Evolutionary conservation across 2,329 filamentous ascomycete genomes (phyloP).

Genomic region (Pseudogymnoascus sp.): DNA sequence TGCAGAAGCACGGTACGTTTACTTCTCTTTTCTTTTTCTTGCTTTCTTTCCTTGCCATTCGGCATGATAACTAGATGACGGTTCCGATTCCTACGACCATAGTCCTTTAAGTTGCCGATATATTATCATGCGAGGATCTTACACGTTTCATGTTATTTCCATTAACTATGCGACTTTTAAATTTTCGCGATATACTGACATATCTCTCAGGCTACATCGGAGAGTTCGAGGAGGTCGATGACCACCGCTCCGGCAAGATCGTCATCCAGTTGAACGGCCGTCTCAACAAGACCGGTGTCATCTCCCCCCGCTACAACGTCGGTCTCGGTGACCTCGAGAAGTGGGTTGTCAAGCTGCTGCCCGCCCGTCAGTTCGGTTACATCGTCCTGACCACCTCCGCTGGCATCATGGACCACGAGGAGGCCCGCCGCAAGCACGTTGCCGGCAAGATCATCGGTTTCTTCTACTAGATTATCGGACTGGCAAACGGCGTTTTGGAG

Average conservation of each 20-base stretch:
- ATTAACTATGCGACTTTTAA: conserved; percentile 88
- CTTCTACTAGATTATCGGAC: conserved; percentile 72
- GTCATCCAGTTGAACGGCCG: conserved; percentile 99
- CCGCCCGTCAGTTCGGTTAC: conserved; percentile 99
- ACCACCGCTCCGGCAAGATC: conserved; percentile 99
- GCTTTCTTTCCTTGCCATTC: conserved; percentile 44
- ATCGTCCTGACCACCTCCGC: conserved; percentile 98
- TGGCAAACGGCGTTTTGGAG: conserved; percentile 22
- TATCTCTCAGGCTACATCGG: conserved; percentile 79
- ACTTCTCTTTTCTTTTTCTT: conserved; percentile 13
- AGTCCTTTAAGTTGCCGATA: conserved; percentile 99
- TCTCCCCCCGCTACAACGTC: conserved; percentile 99
- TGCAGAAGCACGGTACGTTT: conserved; percentile 97
- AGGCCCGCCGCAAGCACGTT: conserved; percentile 98
- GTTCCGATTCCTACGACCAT: conserved; percentile 80
- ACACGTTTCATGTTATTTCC: conserved; percentile 79
- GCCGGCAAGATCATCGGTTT: conserved; percentile 99
- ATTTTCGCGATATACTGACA: conserved; percentile 81
- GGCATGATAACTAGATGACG: conserved; percentile 99
- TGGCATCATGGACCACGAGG: conserved; percentile 99
- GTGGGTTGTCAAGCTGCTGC: conserved; percentile 98
- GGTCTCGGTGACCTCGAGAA: conserved; percentile 97
- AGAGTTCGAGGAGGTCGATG: conserved; percentile 98
- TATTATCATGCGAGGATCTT: conserved; percentile 87
- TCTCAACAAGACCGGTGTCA: conserved; percentile 99